phyloP scores from a whole-genome alignment of 768 basidiomycete genomes.

The Agaricus subrufescens region DNA sequence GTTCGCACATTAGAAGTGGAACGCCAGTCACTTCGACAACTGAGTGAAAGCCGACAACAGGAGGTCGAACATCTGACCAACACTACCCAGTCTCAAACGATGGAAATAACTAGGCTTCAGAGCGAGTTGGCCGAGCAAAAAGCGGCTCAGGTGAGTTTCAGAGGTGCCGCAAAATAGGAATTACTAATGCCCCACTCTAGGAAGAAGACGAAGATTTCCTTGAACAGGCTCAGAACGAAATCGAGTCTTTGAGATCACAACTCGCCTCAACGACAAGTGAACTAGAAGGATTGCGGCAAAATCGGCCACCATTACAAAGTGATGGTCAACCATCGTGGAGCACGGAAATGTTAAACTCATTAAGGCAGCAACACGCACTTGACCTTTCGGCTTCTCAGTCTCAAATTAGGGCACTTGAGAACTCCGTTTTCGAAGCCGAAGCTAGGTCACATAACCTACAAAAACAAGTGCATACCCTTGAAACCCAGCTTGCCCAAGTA shows the following conservation, averaged over 20 bases:
- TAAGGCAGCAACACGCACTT: slow-evolving; percentile 72
- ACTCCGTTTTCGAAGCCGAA: slow-evolving; percentile 67
- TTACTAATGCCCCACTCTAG: slow-evolving; percentile 19
- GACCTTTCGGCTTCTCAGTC: slow-evolving; percentile 80
- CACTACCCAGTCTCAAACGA: slow-evolving; percentile 40
- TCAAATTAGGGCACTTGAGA: slow-evolving; percentile 73
- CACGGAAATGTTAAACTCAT: slow-evolving; percentile 66
- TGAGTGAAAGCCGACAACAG: slow-evolving; percentile 48
- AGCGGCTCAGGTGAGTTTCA: slow-evolving; percentile 30
- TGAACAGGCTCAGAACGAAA: slow-evolving; percentile 59
- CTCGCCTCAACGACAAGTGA: slow-evolving; percentile 62
- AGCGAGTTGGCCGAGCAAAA: slow-evolving; percentile 46
- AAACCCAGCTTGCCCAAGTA: slow-evolving; percentile 56
- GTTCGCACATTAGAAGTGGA: slow-evolving; percentile 61
- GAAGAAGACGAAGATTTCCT: slow-evolving; percentile 65
- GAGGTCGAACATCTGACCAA: slow-evolving; percentile 52
- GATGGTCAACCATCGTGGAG: slow-evolving; percentile 52
- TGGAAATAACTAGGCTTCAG: slow-evolving; percentile 49
- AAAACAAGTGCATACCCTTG: slow-evolving; percentile 58
- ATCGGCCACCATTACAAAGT: slow-evolving; percentile 33
- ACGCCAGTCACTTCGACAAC: slow-evolving; percentile 53
- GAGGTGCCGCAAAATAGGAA: neutral
- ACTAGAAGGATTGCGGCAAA: slow-evolving; percentile 51
- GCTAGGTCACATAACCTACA: slow-evolving; percentile 62
- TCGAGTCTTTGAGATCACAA: slow-evolving; percentile 65